phyloP scores from a whole-genome alignment of 1,284 basidiomycete species.

The Marasmius fiardii region DNA sequence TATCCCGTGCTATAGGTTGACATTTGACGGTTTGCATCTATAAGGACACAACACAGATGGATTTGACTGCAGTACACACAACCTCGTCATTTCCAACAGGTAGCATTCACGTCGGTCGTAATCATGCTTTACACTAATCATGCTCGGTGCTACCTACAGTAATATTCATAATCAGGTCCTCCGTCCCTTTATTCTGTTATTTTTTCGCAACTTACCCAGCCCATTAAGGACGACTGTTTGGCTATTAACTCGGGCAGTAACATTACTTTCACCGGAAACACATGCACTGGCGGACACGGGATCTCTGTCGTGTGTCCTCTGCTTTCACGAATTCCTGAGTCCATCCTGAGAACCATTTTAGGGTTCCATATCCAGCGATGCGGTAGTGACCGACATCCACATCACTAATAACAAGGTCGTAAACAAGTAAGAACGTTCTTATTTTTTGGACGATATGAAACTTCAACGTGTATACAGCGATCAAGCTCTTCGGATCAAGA shows the following conservation, averaged over 20 bases:
- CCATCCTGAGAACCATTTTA: no score
- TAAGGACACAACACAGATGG: conserved; percentile 47
- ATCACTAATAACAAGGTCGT: no score
- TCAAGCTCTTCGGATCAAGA: not conserved
- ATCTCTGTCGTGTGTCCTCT: conserved; percentile 36
- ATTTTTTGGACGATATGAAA: not conserved
- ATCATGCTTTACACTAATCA: no score
- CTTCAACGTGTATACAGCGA: not conserved
- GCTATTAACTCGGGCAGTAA: conserved; percentile 48
- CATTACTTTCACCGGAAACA: conserved; percentile 44
- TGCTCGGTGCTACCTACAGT: not conserved
- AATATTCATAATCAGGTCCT: conserved; percentile 13
- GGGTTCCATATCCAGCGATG: conserved; percentile 32
- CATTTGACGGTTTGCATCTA: no score
- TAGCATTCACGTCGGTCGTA: no score
- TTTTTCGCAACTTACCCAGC: no score
- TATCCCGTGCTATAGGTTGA: no score
- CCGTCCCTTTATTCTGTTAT: no score
- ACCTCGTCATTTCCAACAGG: no score
- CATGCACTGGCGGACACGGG: conserved; percentile 47
- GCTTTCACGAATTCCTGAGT: no score
- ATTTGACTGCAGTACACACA: conserved; percentile 24
- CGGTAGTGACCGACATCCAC: no score
- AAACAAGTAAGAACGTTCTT: conserved; percentile 13
- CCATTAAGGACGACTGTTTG: conserved; percentile 56